These are phyloP conservation scores for Collybia nuda DNA, from an alignment of 768 basidiomycete species.

Conservation along the genomic window DNA sequence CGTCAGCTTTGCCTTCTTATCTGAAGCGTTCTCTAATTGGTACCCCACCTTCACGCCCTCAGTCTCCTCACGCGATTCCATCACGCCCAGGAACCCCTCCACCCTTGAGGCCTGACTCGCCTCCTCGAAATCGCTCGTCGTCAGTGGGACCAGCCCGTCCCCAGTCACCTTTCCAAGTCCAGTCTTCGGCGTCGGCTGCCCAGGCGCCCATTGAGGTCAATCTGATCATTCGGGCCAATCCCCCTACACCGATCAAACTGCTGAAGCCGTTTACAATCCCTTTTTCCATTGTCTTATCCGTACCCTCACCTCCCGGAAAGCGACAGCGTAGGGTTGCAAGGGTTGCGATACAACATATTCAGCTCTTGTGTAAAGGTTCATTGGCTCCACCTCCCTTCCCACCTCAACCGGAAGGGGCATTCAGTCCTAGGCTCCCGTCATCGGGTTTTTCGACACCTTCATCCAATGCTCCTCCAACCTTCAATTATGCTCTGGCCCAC, in stretches of 20 bases:
- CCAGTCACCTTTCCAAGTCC: slow-evolving; percentile 31
- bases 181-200: slow-evolving; percentile 17
- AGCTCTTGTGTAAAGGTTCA: slow-evolving; percentile 31
- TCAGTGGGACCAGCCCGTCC: slow-evolving; percentile 31
- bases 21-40: slow-evolving; percentile 57
- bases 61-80: slow-evolving; percentile 53
- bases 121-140: slow-evolving; percentile 42
- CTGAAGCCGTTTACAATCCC: slow-evolving; percentile 62
- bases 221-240: slow-evolving; percentile 51
- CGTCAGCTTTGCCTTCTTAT: slow-evolving; percentile 75
- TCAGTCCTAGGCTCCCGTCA: slow-evolving; percentile 35
- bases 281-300: slow-evolving; percentile 53
- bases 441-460: slow-evolving; percentile 59
- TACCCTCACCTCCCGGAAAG: slow-evolving; percentile 34
- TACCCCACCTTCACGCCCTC: slow-evolving; percentile 47
- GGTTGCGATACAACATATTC: slow-evolving; percentile 68
- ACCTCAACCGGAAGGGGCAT: slow-evolving; percentile 16
- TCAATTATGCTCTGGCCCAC: slow-evolving; percentile 51
- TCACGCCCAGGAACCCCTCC: slow-evolving; percentile 62
- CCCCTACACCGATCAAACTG: slow-evolving; percentile 41
- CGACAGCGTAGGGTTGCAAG: slow-evolving; percentile 38
- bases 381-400: slow-evolving; percentile 19
- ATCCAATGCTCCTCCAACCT: slow-evolving; percentile 38
- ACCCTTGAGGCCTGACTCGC: slow-evolving; percentile 37
- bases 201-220: slow-evolving; percentile 53